phyloP scores from a whole-genome alignment of 1,284 basidiomycete species.

The Phellopilus nigrolimitatus region DNA sequence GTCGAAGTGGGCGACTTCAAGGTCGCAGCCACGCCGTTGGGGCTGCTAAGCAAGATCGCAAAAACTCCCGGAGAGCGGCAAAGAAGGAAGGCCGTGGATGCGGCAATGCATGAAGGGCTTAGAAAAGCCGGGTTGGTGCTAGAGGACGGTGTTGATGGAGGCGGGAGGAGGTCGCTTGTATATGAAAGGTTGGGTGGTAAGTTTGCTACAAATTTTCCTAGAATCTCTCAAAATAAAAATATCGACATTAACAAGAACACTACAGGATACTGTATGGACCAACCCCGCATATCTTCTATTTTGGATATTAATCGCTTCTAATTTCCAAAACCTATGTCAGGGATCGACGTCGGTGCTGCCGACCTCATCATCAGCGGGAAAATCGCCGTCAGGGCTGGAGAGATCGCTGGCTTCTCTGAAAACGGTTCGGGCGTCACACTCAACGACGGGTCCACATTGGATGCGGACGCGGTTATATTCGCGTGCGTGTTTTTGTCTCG shows the following conservation, averaged over 20 bases:
- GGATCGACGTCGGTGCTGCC: slow-evolving; percentile 39
- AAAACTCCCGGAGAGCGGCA: slow-evolving; percentile 27
- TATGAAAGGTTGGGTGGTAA: slow-evolving; percentile 31
- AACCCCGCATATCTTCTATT: neutral
- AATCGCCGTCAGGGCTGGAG: slow-evolving; percentile 28
- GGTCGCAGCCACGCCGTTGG: slow-evolving; percentile 36
- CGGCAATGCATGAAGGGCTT: slow-evolving; percentile 33
- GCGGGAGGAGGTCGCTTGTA: slow-evolving; percentile 26
- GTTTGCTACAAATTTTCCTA: neutral
- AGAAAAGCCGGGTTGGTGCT: slow-evolving; percentile 36
- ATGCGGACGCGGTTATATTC: slow-evolving; percentile 28
- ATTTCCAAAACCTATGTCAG: slow-evolving; percentile 21
- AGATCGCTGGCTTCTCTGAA: slow-evolving; percentile 22
- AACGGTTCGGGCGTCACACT: slow-evolving; percentile 23
- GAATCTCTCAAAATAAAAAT: slow-evolving; percentile 8
- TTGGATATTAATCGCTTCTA: too few relatives aligned
- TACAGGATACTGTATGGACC: slow-evolving; percentile 3
- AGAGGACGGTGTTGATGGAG: slow-evolving; percentile 30
- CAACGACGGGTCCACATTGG: slow-evolving; percentile 24
- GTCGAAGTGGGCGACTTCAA: slow-evolving; percentile 43
- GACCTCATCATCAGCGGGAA: slow-evolving; percentile 27
- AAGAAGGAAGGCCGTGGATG: slow-evolving; percentile 28
- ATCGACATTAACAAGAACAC: neutral
- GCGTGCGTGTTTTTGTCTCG: slow-evolving; percentile 21
- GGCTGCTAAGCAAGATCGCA: slow-evolving; percentile 33